These are phyloP conservation scores for Tolypocladium inflatum DNA, from an alignment of 2,329 filamentous ascomycete genomes.

Conservation along the genomic window DNA sequence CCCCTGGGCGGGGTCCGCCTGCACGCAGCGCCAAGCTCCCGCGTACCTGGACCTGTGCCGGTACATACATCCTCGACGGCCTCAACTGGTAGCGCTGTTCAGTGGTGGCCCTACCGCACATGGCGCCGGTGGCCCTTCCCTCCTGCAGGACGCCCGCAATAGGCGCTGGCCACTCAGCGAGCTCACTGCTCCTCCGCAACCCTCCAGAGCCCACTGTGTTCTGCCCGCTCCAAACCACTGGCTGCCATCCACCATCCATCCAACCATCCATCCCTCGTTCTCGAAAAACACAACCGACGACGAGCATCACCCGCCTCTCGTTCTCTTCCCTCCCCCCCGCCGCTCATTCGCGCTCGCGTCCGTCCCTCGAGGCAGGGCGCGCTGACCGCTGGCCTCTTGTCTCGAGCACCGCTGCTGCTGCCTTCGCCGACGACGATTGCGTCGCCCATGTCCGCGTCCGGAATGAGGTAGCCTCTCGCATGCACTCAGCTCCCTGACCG, in stretches of 20 bases:
- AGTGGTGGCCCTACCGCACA: background rate
- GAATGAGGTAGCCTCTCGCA: slow-evolving; percentile 49
- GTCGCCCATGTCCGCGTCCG: slow-evolving; percentile 16
- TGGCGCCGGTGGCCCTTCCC: background rate
- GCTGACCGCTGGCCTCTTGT: background rate
- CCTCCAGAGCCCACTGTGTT: slow-evolving; percentile 1
- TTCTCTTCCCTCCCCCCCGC: background rate
- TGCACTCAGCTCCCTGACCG: slow-evolving; percentile 50
- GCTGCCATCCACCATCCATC: slow-evolving; percentile 1
- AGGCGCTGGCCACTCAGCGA: slow-evolving; percentile 5
- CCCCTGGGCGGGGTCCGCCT: background rate
- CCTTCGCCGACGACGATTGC: slow-evolving; percentile 2
- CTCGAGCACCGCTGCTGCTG: background rate
- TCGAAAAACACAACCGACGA: slow-evolving; percentile 2
- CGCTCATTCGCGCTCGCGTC: background rate
- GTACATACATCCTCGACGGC: background rate
- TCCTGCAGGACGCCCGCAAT: background rate
- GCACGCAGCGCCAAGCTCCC: background rate
- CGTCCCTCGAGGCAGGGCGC: background rate
- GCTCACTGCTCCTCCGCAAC: slow-evolving; percentile 5
- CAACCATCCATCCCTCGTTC: background rate
- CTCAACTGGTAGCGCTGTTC: background rate
- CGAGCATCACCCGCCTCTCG: background rate
- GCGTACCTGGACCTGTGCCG: background rate
- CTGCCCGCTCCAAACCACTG: background rate